Evolutionary conservation across 2,329 filamentous ascomycete genomes (phyloP).

Genomic region (Clarireedia hainanense): DNA sequence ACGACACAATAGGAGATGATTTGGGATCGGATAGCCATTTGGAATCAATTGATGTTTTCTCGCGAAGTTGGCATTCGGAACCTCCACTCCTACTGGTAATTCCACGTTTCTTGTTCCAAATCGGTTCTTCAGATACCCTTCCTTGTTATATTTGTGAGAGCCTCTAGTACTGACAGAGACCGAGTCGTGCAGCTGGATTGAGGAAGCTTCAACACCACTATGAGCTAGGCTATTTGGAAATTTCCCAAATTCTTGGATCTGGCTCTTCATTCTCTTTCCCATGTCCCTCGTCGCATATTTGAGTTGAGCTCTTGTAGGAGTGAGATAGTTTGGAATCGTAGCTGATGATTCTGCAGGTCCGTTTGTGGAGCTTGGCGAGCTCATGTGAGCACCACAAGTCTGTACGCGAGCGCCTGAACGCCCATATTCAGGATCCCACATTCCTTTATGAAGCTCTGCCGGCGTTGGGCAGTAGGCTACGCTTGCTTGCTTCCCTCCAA

Average conservation of each 20-base stretch:
- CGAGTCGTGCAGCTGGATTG: background rate
- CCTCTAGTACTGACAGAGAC: background rate
- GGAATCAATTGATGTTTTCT: slow-evolving; percentile 36
- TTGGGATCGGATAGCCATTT: slow-evolving; percentile 14
- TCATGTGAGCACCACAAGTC: background rate
- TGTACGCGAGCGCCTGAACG: slow-evolving; percentile 5
- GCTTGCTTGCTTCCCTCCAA: slow-evolving; percentile 4
- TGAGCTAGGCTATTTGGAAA: background rate
- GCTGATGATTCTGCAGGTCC: background rate
- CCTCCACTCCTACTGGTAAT: slow-evolving; percentile 17
- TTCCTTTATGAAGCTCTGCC: slow-evolving; percentile 9
- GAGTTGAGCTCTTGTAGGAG: slow-evolving; percentile 1
- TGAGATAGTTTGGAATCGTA: background rate
- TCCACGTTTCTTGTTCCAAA: slow-evolving; percentile 2
- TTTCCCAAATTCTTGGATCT: slow-evolving; percentile 3
- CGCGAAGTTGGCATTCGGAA: slow-evolving; percentile 39
- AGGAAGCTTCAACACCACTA: background rate
- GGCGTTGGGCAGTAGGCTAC: slow-evolving; percentile 9
- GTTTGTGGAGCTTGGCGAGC: background rate
- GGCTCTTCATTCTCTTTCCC: background rate
- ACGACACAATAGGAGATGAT: slow-evolving; percentile 5
- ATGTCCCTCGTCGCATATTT: slow-evolving; percentile 1
- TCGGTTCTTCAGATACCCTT: background rate
- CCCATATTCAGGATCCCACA: slow-evolving; percentile 12
- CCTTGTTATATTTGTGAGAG: background rate